phyloP scores from a whole-genome alignment of 1,139 yeast genomes.

The Barnettozyma hawaiiensis region DNA sequence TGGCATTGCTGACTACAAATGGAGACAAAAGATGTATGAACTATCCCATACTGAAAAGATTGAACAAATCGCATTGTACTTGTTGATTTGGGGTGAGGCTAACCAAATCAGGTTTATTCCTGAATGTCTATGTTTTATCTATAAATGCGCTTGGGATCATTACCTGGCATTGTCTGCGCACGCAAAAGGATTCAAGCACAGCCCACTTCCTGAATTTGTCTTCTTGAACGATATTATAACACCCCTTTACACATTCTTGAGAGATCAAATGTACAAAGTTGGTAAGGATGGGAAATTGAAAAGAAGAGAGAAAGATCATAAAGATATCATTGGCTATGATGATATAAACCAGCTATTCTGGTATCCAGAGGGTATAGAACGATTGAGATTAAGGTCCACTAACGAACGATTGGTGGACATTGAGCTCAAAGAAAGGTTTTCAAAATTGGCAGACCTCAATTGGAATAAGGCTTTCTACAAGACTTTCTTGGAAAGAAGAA shows the following conservation, averaged over 20 bases:
- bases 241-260: slow-evolving; percentile 62
- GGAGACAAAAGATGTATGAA: slow-evolving; percentile 57
- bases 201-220: slow-evolving; percentile 26
- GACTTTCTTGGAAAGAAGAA: slow-evolving; percentile 67
- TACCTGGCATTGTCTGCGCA: slow-evolving; percentile 9
- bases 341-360: slow-evolving; percentile 83
- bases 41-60: slow-evolving; percentile 50
- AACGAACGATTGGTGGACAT: slow-evolving; percentile 42
- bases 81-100: slow-evolving; percentile 87
- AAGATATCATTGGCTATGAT: slow-evolving; percentile 72
- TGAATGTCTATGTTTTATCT: slow-evolving; percentile 76
- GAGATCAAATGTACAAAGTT: slow-evolving; percentile 46
- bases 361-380: slow-evolving; percentile 59
- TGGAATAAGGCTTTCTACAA: slow-evolving; percentile 67
- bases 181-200: background rate
- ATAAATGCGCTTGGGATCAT: slow-evolving; percentile 69
- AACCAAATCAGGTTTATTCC: slow-evolving; percentile 80
- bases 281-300: slow-evolving; percentile 34
- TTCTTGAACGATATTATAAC: slow-evolving; percentile 67
- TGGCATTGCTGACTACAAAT: slow-evolving; percentile 51
- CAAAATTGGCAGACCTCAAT: slow-evolving; percentile 40
- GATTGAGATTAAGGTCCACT: slow-evolving; percentile 38
- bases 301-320: slow-evolving; percentile 60
- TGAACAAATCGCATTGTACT: slow-evolving; percentile 61
- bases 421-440: slow-evolving; percentile 42